These are phyloP conservation scores for Aspergillus clavatus DNA, from an alignment of 2,329 filamentous ascomycete genomes.

Conservation along the genomic window DNA sequence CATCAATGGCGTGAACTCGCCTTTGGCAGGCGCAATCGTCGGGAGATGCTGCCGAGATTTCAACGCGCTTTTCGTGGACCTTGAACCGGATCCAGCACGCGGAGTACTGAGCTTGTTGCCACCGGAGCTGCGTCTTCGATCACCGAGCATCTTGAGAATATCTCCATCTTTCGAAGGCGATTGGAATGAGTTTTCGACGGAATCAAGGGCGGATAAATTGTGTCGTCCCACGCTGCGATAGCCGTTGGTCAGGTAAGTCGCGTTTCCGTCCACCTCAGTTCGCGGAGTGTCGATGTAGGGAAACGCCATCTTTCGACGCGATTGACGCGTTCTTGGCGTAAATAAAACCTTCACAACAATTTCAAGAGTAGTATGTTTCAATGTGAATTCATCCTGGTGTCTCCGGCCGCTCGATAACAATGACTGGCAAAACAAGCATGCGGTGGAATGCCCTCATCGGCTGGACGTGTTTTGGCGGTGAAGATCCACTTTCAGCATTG, in stretches of 20 bases:
- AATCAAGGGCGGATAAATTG: constrained; percentile 59
- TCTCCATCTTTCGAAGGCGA: constrained; percentile 74
- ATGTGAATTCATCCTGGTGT: constrained; percentile 25
- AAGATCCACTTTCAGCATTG: constrained; percentile 23
- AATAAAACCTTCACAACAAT: neutral
- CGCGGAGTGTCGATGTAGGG: constrained; percentile 78
- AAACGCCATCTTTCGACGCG: constrained; percentile 54
- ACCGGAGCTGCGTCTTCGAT: constrained; percentile 49
- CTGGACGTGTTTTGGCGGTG: constrained; percentile 32
- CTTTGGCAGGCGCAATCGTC: constrained; percentile 49
- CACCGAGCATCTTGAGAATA: constrained; percentile 68
- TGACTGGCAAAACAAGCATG: constrained; percentile 3
- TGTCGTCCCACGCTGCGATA: constrained; percentile 50
- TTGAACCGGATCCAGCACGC: constrained; percentile 57
- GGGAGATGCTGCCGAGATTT: constrained; percentile 68
- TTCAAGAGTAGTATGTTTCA: constrained; percentile 14
- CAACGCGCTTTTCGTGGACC: constrained; percentile 48
- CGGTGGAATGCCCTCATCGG: constrained; percentile 8
- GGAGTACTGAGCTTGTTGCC: constrained; percentile 66
- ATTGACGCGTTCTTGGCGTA: constrained; percentile 10
- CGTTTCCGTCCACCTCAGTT: constrained; percentile 72
- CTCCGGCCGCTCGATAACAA: constrained; percentile 1
- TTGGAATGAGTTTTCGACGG: constrained; percentile 80
- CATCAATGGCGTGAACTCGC: constrained; percentile 91
- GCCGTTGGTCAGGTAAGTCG: constrained; percentile 68